A percentile compares a stretch with the other conserved stretches of the same genome.
These are phyloP conservation scores for Diaporthe sp. DNA, from an alignment of 2,329 filamentous ascomycete species.

Conservation along the genomic window DNA sequence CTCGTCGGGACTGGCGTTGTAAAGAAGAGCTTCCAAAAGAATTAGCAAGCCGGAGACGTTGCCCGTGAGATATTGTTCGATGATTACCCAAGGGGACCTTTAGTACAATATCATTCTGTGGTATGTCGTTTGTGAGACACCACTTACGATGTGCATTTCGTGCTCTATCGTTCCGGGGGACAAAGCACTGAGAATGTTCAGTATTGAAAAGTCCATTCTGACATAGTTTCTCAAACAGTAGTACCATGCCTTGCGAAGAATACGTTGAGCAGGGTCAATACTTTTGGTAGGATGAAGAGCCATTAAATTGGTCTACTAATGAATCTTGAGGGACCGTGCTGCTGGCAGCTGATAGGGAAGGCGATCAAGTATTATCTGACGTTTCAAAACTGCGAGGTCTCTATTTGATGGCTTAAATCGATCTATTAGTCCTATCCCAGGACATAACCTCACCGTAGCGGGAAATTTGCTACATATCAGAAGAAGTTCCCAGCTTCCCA, in stretches of 20 bases:
- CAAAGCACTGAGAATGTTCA: too few relatives aligned
- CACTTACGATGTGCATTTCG: too few relatives aligned
- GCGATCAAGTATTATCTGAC: not conserved
- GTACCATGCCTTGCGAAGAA: too few relatives aligned
- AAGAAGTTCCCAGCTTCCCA: not conserved
- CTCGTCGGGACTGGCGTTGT: too few relatives aligned
- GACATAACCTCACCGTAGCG: not conserved
- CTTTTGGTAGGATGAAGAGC: too few relatives aligned
- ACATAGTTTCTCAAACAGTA: too few relatives aligned
- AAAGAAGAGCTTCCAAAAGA: not conserved
- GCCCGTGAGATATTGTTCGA: not conserved
- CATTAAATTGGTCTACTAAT: not conserved
- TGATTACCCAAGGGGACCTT: too few relatives aligned
- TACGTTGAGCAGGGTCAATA: too few relatives aligned
- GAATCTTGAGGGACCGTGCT: not conserved
- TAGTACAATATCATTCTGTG: not conserved
- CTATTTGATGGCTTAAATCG: not conserved
- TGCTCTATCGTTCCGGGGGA: too few relatives aligned
- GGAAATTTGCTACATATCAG: too few relatives aligned
- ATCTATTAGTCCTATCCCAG: not conserved
- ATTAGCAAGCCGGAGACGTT: not conserved
- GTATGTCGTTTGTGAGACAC: too few relatives aligned
- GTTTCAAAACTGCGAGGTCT: not conserved
- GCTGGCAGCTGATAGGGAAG: not conserved
- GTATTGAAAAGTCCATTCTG: too few relatives aligned